These are phyloP conservation scores for Schizochytrium sp. DNA, from an alignment of 108 stramenopile genomes.

Conservation along the genomic window DNA sequence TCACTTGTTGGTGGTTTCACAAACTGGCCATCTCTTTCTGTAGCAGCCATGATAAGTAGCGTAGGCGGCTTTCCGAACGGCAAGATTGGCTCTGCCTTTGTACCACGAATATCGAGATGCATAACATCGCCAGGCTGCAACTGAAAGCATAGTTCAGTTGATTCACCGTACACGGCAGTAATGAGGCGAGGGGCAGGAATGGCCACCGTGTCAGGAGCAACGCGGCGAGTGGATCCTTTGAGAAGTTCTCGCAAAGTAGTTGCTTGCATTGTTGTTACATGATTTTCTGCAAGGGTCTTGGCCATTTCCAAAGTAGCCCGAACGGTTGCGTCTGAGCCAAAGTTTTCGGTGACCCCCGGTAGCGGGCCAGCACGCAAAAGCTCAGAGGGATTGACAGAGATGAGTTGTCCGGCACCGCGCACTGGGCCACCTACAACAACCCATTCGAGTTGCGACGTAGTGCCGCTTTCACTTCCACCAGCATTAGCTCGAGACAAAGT, in stretches of 20 bases:
- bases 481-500: too few species aligned
- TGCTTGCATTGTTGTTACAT: not conserved
- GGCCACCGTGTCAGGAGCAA: not conserved
- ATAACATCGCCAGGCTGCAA: not conserved
- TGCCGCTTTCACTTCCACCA: not conserved
- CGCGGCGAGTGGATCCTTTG: not conserved
- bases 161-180: not conserved
- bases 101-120: constrained; percentile 3
- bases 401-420: not conserved
- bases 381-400: not conserved
- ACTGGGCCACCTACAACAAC: not conserved
- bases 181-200: not conserved
- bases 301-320: not conserved
- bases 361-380: not conserved
- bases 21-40: not conserved
- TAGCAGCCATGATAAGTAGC: constrained; percentile 10
- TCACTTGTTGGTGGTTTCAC: not conserved
- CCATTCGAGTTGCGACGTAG: constrained; percentile 34
- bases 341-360: constrained; percentile 9
- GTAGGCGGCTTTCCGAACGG: constrained; percentile 31
- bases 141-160: not conserved
- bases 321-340: constrained; percentile 44
- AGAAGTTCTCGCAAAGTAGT: not conserved
- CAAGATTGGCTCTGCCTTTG: not conserved
- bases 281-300: not conserved